A percentile compares a stretch with the other conserved stretches of the same genome.
phyloP scores from a whole-genome alignment of 2,329 filamentous ascomycete genomes.

The Didymella glomerata region DNA sequence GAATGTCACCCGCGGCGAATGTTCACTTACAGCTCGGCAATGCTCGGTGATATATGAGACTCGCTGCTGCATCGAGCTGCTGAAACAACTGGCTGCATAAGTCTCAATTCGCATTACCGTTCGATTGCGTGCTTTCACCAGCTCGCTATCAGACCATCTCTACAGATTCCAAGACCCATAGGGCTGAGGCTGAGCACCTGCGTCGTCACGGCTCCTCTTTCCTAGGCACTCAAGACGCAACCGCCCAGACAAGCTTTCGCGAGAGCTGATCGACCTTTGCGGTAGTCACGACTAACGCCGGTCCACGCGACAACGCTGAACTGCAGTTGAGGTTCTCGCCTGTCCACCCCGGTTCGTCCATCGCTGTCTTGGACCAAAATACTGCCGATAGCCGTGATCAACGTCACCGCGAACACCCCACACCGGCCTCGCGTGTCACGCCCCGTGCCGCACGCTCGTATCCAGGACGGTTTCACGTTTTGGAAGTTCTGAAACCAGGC shows the following conservation, averaged over 20 bases:
- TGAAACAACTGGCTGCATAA: slow-evolving; percentile 2
- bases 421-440: slow-evolving; percentile 25
- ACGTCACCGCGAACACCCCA: slow-evolving; percentile 20
- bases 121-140: slow-evolving; percentile 2
- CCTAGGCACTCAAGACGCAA: slow-evolving; percentile 14
- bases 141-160: not conserved
- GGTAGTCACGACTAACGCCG: not conserved
- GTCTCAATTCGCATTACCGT: slow-evolving; percentile 1
- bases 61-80: not conserved
- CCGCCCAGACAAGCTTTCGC: slow-evolving; percentile 18
- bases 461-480: slow-evolving; percentile 29
- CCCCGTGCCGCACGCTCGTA: slow-evolving; percentile 19
- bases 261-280: slow-evolving; percentile 11
- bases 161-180: not conserved
- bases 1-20: slow-evolving; percentile 4
- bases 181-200: slow-evolving; percentile 21
- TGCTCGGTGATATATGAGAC: slow-evolving; percentile 7
- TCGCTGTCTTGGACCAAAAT: slow-evolving; percentile 6
- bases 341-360: not conserved
- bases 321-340: not conserved
- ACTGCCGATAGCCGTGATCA: slow-evolving; percentile 19
- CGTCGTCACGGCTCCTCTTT: slow-evolving; percentile 14
- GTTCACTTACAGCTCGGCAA: slow-evolving; percentile 6
- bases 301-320: slow-evolving; percentile 10
- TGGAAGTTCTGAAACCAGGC: slow-evolving; percentile 35